Base-by-base conservation (phyloP, 805 yeast species). In the Wickerhamiella vanderwaltii region DNA sequence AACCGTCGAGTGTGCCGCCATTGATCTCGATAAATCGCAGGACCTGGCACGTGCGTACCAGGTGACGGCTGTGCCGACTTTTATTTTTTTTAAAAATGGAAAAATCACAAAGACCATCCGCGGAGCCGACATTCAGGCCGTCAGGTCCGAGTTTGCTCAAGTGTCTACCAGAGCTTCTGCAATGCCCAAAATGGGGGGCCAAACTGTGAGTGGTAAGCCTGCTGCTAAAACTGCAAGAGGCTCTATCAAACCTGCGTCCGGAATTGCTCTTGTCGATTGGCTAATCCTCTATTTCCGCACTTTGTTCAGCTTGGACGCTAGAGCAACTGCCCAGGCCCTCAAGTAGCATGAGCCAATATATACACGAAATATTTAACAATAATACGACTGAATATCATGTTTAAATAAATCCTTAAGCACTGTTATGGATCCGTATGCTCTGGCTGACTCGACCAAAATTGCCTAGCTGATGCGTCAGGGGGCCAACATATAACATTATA, bases 21-120 rank as follows among this genome's bases (percentile, higher is more conserved):
- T 91, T 37, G 97, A 91, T 59, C 94, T 87, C 48, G 98, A 91
- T 58, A 75, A 76, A 61, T 67, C 79, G 48, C 73, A 71, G 40
- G 63, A 71, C 22, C 73, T 73, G 16, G 77, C 91, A 52, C 82
- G 91, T 48, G 74, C 73, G 59, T 67, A 66, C 58, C 66, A 63
- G 65, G 76, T 76, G 43, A 64, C 71, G 25, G 73, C 78, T 47
- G 73, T 76, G 76, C 83, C 83, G 48, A 73, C 81, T 44, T 65
- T 75, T 51, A 66, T 85, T 48, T 77, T 83, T 62, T 74, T 81
- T 73, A 80, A 79, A 69, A 68, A 69, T 46, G 95, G 95, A 36
- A 63, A 75, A 63, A 76, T 76, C 55, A 73, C 84, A 47, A 72
- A 73, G n/a, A 52, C 55, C 7, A 50, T 55, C n/a, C 23, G 39